Evolutionary conservation across 2,329 filamentous ascomycete genomes (phyloP).

Genomic region (Fusarium coffeatum): DNA sequence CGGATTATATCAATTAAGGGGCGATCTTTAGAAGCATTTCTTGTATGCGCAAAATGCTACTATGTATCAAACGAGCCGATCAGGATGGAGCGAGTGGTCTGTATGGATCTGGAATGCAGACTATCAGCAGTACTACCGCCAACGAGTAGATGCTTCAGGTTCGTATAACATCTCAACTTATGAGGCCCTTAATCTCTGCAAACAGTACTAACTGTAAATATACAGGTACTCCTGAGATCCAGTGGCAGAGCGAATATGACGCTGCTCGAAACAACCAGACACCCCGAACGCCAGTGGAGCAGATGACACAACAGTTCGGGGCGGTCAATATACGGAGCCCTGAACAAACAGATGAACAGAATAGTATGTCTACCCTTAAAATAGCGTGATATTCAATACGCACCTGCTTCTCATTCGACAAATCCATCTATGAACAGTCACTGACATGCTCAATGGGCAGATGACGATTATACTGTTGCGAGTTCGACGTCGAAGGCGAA

Average conservation of each 20-base stretch:
- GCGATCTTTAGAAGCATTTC: conserved; percentile 15
- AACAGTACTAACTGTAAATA: conserved; percentile 13
- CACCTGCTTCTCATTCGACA: background rate
- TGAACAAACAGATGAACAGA: conserved; percentile 32
- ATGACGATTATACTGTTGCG: conserved; percentile 37
- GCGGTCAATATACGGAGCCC: conserved; percentile 35
- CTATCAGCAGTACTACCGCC: conserved; percentile 47
- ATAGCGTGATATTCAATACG: background rate
- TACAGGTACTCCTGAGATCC: conserved; percentile 42
- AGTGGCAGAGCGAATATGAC: conserved; percentile 43
- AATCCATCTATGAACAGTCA: background rate
- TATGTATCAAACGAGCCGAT: conserved; percentile 43
- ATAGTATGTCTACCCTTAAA: conserved; percentile 34
- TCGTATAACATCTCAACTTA: background rate
- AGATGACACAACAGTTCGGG: conserved; percentile 41
- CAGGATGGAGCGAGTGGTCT: conserved; percentile 42
- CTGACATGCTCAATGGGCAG: conserved; percentile 30
- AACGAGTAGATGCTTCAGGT: conserved; percentile 48
- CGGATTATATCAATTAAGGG: conserved; percentile 2
- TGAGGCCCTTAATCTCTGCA: background rate
- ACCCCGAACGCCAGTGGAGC: conserved; percentile 44
- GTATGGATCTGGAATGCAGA: conserved; percentile 47
- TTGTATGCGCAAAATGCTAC: conserved; percentile 46
- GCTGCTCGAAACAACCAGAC: conserved; percentile 29
- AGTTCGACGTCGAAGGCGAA: conserved; percentile 29